Percentiles rank a stretch among this genome's conserved stretches.
These are phyloP conservation scores for Solanum neorickii DNA, from an alignment of 257 asterid species.

Conservation along the genomic window DNA sequence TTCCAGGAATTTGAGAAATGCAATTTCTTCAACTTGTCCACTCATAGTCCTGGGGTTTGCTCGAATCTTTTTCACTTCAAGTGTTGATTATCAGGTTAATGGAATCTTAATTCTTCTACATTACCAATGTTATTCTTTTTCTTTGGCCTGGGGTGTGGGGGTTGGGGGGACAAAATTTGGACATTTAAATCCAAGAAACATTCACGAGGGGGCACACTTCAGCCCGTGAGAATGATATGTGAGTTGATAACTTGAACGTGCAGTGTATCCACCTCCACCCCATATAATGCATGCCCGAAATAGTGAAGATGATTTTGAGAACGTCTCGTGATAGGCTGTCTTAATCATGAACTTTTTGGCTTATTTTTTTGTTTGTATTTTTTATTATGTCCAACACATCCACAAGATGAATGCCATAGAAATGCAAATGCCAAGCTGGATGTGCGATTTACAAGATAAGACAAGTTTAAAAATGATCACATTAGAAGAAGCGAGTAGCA, in stretches of 20 bases:
- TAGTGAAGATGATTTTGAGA: not conserved
- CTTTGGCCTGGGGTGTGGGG: not conserved
- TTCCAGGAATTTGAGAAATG: slow-evolving; percentile 48
- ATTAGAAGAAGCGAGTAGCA: not conserved
- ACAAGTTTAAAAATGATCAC: not conserved
- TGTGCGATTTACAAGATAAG: not conserved
- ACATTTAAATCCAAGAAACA: not conserved
- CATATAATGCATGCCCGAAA: not conserved
- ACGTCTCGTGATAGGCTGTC: not conserved
- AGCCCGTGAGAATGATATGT: not conserved
- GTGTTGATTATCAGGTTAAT: slow-evolving; percentile 80
- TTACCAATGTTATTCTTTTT: not conserved
- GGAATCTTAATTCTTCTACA: not conserved
- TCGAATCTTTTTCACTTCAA: slow-evolving; percentile 60
- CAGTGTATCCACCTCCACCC: not conserved
- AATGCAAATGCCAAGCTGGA: not conserved
- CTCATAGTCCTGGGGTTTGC: slow-evolving; percentile 79
- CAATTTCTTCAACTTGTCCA: slow-evolving; percentile 57
- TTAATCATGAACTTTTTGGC: not conserved
- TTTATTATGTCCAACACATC: not conserved
- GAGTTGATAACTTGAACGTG: not conserved
- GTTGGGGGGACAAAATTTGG: not conserved
- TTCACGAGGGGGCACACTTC: not conserved
- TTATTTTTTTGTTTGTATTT: not conserved
- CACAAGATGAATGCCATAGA: not conserved